A percentile compares a stretch with the other conserved stretches of the same genome.
These are phyloP conservation scores for Globisporangium mamillatum DNA, from an alignment of 352 stramenopile species.

Conservation along the genomic window DNA sequence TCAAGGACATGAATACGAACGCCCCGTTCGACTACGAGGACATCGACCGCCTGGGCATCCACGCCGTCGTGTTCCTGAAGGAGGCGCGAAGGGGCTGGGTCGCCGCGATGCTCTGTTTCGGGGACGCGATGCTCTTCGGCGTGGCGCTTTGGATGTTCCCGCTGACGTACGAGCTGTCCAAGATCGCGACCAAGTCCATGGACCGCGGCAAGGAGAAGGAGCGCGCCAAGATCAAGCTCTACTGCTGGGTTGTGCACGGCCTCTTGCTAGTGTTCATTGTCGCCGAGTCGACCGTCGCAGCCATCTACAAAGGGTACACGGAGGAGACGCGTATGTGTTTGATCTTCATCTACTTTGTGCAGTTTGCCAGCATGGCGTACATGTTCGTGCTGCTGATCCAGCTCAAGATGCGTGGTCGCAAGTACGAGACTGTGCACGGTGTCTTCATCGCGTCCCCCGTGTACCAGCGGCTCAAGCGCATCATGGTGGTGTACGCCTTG, in stretches of 20 bases:
- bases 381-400: conserved; percentile 36
- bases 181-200: conserved; percentile 60
- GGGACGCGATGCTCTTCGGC: conserved; percentile 49
- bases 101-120: conserved; percentile 36
- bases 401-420: conserved; percentile 41
- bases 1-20: conserved; percentile 32
- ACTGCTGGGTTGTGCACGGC: conserved; percentile 31
- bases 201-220: conserved; percentile 49
- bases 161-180: conserved; percentile 55
- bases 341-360: conserved; percentile 43
- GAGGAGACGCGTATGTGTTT: conserved; percentile 30
- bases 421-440: conserved; percentile 56
- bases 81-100: conserved; percentile 26
- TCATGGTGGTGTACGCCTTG: conserved; percentile 26
- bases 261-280: conserved; percentile 27
- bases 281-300: conserved; percentile 23
- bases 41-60: conserved; percentile 50
- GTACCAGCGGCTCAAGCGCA: conserved; percentile 52
- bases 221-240: conserved; percentile 35
- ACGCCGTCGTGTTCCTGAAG: conserved; percentile 33
- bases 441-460: conserved; percentile 50
- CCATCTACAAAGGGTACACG: conserved; percentile 31
- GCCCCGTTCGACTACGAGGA: conserved; percentile 30
- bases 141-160: conserved; percentile 49
- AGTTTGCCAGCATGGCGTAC: conserved; percentile 45